Evolutionary conservation across 306 rosid genomes (phyloP), one percentile per base, ranked within the genome.

Genomic region (Luffa aegyptiaca): DNA sequence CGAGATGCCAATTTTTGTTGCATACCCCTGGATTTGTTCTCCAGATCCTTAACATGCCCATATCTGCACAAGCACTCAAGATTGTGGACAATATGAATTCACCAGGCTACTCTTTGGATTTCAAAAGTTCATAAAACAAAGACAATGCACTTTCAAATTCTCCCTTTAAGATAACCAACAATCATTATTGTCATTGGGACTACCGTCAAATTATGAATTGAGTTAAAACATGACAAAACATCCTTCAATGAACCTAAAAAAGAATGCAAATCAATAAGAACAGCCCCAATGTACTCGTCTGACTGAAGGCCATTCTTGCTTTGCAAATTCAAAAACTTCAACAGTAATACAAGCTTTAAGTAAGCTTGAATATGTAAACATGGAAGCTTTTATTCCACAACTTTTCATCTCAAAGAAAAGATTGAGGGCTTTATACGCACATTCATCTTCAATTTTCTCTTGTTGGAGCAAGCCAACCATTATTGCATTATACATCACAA

Each of bases 301-400:
- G 79, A 80, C 71, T 84, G 89, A 51, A 90, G 82, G 75, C 63
- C 72, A 36, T 63, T 69, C 86, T 88, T 90, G 76, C 86, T 73
- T 86, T 37, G 88, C 90, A 48, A 80, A 65, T 66, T 81, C 84
- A 76, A 90, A 84, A 56, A 71, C 85, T 53, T 80, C 85, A 80
- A 75, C 81, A 41, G 20, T 75, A 79, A 76, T 79, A 79, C 90
- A 88, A 51, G 90, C 87, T 81, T 85, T 86, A 16, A 88, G 82
- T 42, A 90, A 77, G 68, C 83, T 86, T 26, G 92, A 86, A 79
- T 81, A 86, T 1, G 93, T 90, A 81, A 90, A 88, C 81, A 86
- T 85, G 8, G 92, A 90, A 35, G 88, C 85, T 49, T 79, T 82
- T 81, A 88, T 79, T 63, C 91, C 88, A 63, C 66, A 55, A 81